A percentile compares a stretch with the other conserved stretches of the same genome.
Evolutionary conservation across 257 asterid species (phyloP).

Genomic region (Capsicum chinense): DNA sequence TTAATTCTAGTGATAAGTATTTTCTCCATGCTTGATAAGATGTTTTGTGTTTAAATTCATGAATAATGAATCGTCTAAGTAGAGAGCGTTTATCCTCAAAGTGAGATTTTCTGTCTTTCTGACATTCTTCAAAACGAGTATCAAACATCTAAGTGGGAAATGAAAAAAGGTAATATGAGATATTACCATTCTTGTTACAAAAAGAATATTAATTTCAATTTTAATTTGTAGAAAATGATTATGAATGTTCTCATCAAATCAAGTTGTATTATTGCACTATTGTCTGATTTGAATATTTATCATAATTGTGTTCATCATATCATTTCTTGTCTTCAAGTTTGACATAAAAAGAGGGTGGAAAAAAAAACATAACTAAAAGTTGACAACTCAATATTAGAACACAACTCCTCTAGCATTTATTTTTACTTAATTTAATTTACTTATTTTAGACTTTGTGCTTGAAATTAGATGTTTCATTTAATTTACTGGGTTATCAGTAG

Average conservation of each 20-base stretch:
- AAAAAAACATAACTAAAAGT: neutral
- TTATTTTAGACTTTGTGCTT: no score
- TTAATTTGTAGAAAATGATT: neutral
- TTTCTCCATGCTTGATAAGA: no score
- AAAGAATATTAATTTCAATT: neutral
- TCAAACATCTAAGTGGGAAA: no score
- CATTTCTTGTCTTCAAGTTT: neutral
- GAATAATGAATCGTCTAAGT: no score
- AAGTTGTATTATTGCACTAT: neutral
- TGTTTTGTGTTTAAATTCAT: no score
- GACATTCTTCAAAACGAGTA: no score
- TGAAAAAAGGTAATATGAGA: no score
- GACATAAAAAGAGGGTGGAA: neutral
- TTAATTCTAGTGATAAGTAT: no score
- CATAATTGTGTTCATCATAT: constrained; percentile 16
- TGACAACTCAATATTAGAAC: constrained; percentile 2
- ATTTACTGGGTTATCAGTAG: no score
- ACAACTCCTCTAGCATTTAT: neutral
- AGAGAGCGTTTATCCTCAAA: no score
- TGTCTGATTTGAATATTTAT: constrained; percentile 16
- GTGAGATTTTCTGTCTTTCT: no score
- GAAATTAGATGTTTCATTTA: no score
- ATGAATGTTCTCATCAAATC: neutral
- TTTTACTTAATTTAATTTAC: neutral
- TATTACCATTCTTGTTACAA: neutral